Evolutionary conservation across 768 basidiomycete species (phyloP).

Genomic region (Rhizopogon rudus): DNA sequence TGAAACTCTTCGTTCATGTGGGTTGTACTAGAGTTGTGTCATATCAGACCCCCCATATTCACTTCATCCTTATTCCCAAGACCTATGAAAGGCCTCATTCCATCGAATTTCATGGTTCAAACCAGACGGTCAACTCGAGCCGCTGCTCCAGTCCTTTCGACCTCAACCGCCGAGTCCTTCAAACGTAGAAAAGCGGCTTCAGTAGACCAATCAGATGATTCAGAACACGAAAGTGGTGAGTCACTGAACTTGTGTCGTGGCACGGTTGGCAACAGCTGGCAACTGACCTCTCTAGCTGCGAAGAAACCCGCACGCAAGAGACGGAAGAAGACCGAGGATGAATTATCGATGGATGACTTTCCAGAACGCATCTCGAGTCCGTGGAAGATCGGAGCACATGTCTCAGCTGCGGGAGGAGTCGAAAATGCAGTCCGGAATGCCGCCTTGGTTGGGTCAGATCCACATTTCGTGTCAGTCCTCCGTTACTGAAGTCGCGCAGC

Average conservation of each 20-base stretch:
- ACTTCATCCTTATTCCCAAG: neutral
- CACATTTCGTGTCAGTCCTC: neutral
- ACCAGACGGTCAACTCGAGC: constrained; percentile 15
- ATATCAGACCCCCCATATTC: constrained; percentile 44
- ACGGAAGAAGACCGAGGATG: constrained; percentile 7
- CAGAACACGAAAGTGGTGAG: neutral
- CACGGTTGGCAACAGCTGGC: neutral
- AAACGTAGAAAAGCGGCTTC: neutral
- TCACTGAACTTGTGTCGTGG: neutral
- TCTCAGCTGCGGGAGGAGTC: constrained; percentile 76
- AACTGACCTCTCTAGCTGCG: neutral
- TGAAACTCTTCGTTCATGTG: too few relatives aligned
- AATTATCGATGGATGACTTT: constrained; percentile 22
- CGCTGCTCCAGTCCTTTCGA: neutral
- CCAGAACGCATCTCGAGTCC: constrained; percentile 24
- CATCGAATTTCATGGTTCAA: constrained; percentile 14
- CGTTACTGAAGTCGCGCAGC: constrained; percentile 27
- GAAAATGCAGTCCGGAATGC: constrained; percentile 72
- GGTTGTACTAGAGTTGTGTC: constrained; percentile 61
- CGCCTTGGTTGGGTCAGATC: constrained; percentile 55
- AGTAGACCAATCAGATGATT: neutral
- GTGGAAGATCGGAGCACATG: constrained; percentile 83
- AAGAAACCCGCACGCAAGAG: neutral
- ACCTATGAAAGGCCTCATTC: neutral
- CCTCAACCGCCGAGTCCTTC: neutral